Conservation (phyloP, 306 rosid genomes). For the Prunus davidiana region DNA sequence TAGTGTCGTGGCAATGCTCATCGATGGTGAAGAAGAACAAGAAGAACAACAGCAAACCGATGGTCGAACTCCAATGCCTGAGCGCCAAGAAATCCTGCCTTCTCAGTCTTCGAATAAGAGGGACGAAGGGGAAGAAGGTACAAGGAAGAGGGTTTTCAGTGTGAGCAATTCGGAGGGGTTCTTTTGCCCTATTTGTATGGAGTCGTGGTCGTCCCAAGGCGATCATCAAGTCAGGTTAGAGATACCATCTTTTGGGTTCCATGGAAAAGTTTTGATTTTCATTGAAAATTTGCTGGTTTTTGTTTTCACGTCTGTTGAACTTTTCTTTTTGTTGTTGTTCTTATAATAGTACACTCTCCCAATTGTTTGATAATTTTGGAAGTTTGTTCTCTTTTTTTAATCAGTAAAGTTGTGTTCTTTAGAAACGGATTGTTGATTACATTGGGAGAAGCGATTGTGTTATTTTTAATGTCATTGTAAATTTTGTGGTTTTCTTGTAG, state of each 20-base stretch:
- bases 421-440: not conserved
- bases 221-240: constrained; percentile 10
- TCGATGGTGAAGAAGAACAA: not conserved
- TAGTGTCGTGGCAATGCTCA: constrained; percentile 1
- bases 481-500: too few species aligned
- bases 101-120: not conserved
- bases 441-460: not conserved
- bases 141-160: not conserved
- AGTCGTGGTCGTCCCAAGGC: constrained; percentile 1
- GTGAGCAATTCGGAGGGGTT: not conserved
- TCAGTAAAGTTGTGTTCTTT: not conserved
- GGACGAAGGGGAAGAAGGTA: not conserved
- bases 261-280: not conserved
- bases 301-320: not conserved
- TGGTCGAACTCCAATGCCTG: not conserved
- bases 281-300: not conserved
- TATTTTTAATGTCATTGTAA: not conserved
- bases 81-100: not conserved
- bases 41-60: not conserved
- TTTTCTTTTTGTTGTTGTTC: not conserved
- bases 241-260: not conserved
- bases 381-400: not conserved
- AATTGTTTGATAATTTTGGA: not conserved
- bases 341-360: not conserved
- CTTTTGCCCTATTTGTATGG: constrained; percentile 6